Percentiles rank a stretch among this genome's conserved stretches.
Evolutionary conservation across 179 eudicot species (phyloP).

Genomic region (Camellia oleifera): DNA sequence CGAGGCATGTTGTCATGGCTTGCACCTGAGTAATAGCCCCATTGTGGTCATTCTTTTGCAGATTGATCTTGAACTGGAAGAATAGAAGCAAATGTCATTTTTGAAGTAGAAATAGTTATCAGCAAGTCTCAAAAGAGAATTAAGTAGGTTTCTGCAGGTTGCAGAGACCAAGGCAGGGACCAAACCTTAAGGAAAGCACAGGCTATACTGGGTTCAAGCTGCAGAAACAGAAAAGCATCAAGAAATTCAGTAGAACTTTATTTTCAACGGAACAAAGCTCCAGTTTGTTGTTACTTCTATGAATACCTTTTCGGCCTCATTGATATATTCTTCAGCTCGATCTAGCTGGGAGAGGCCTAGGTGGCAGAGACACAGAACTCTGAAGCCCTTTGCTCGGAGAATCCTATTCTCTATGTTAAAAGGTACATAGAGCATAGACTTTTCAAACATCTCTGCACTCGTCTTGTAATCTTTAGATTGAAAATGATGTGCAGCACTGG

Average conservation of each 20-base stretch:
- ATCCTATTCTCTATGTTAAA: constrained; percentile 58
- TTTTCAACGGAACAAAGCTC: neutral
- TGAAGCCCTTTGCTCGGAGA: constrained; percentile 87
- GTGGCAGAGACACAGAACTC: constrained; percentile 86
- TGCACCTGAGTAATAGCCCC: constrained; percentile 79
- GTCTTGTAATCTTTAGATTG: constrained; percentile 67
- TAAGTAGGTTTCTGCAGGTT: neutral
- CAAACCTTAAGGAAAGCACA: constrained; percentile 85
- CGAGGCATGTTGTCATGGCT: constrained; percentile 76
- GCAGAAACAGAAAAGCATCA: constrained; percentile 37
- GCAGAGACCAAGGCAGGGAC: constrained; percentile 2
- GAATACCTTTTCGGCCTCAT: constrained; percentile 87
- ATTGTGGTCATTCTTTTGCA: constrained; percentile 68
- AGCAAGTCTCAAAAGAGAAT: neutral
- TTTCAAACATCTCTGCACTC: constrained; percentile 82
- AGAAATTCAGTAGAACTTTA: neutral
- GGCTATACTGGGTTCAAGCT: constrained; percentile 87
- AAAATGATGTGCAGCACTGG: constrained; percentile 90
- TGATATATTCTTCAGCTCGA: constrained; percentile 90
- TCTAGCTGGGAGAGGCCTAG: constrained; percentile 84
- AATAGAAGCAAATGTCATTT: constrained; percentile 14
- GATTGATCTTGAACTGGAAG: constrained; percentile 76
- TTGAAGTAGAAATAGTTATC: neutral
- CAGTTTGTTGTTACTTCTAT: neutral
- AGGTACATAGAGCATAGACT: constrained; percentile 85